Conservation (phyloP, 768 basidiomycete genomes). For the Leucosporidium yakuticum region DNA sequence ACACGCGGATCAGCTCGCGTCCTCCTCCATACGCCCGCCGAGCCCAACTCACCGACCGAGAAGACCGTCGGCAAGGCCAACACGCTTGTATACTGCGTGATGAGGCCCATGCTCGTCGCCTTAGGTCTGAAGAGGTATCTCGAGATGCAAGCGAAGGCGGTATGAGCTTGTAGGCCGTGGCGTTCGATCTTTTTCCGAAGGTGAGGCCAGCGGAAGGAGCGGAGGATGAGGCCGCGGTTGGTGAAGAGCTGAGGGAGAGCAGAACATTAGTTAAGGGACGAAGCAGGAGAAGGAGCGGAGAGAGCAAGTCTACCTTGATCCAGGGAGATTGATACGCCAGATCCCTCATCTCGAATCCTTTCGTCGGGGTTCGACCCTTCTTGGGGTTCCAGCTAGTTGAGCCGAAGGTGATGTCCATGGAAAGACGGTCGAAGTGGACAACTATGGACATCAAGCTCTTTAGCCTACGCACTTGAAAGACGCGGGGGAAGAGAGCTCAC, state of each 20-base stretch:
- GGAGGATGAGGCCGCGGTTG: slow-evolving; percentile 29
- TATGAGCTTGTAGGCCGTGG: slow-evolving; percentile 11
- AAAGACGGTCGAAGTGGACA: slow-evolving; percentile 26
- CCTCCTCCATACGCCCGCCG: no score
- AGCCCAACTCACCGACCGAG: slow-evolving; percentile 7
- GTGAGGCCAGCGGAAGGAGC: slow-evolving; percentile 30
- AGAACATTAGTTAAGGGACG: no score
- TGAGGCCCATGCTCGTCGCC: slow-evolving; percentile 19
- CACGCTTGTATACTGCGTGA: slow-evolving; percentile 21
- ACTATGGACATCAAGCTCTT: not conserved
- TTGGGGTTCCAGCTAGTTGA: slow-evolving; percentile 22
- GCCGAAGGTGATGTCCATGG: slow-evolving; percentile 27
- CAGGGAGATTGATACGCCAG: slow-evolving; percentile 22
- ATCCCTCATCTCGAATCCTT: slow-evolving; percentile 26
- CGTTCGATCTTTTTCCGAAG: slow-evolving; percentile 21
- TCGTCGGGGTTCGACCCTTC: not conserved
- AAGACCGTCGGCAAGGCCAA: slow-evolving; percentile 25
- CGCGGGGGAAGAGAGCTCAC: no score
- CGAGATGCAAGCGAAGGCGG: slow-evolving; percentile 29
- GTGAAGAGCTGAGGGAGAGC: slow-evolving; percentile 25
- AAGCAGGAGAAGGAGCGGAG: not conserved
- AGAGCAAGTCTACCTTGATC: slow-evolving; percentile 22
- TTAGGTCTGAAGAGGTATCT: slow-evolving; percentile 33
- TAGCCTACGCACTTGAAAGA: no score
- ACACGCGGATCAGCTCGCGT: no score